Evolutionary conservation across 768 basidiomycete genomes (phyloP).

Genomic region (Hericium alpestre): DNA sequence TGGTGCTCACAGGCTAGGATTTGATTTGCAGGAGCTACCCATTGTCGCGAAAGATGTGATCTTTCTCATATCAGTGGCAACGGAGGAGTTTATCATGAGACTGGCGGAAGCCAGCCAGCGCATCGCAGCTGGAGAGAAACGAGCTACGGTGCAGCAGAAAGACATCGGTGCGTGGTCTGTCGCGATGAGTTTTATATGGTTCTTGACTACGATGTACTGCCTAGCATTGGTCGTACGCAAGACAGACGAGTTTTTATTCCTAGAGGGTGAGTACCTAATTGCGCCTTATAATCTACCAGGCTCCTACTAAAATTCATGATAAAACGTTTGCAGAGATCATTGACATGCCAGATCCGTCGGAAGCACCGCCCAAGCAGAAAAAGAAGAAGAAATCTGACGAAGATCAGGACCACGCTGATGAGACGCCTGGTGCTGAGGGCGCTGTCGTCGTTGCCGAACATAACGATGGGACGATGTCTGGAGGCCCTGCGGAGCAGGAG

Average conservation of each 20-base stretch:
- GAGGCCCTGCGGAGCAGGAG: neutral
- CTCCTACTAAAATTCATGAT: neutral
- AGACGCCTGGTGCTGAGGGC: too few species aligned
- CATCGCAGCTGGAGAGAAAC: constrained; percentile 59
- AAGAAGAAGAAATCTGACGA: constrained; percentile 21
- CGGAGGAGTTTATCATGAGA: constrained; percentile 80
- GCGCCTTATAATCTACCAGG: neutral
- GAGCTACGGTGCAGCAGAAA: constrained; percentile 65
- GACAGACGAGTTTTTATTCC: constrained; percentile 68
- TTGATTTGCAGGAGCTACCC: constrained; percentile 50
- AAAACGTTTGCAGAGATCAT: constrained; percentile 39
- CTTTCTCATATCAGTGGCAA: constrained; percentile 70
- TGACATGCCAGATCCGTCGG: constrained; percentile 33
- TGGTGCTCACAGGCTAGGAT: neutral
- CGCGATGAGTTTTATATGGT: neutral
- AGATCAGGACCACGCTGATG: neutral
- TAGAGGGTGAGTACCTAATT: constrained; percentile 49
- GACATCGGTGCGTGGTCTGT: constrained; percentile 54
- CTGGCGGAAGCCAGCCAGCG: constrained; percentile 62
- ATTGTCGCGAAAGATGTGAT: constrained; percentile 69
- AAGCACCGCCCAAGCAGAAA: constrained; percentile 34
- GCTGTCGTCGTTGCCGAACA: neutral
- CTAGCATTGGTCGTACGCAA: constrained; percentile 52
- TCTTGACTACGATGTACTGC: neutral
- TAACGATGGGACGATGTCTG: neutral